Evolutionary conservation across 805 yeast species (phyloP), one percentile per base, ranked within the genome.

Genomic region (Ogataea nonfermentans): DNA sequence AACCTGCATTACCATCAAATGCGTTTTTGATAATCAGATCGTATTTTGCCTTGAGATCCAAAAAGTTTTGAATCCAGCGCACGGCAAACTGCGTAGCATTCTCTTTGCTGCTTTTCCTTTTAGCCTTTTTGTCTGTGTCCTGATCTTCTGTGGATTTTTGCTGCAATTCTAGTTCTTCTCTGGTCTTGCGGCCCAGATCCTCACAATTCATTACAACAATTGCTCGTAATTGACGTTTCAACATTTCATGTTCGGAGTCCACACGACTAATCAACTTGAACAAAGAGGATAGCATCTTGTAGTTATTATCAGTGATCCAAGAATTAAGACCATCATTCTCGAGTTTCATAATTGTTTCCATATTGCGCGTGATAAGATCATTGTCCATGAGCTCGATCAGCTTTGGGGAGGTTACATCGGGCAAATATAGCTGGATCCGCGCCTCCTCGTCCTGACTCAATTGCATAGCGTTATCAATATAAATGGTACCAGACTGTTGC

Each of bases 381-480:
- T 73, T 74, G 48, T 81, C 78, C 67, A 85, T 72, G 27, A 81
- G 60, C 29, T 70, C 71, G 4, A 71, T 60, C 15, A 84, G 56
- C 51, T 76, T 79, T 1, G 79, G 77, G 29, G 65, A 61, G 0
- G 89, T 76, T 3, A 67, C 56, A 7, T 63, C 65, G 0, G 90
- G 80, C 10, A 81, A 52, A 55, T 76, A 79, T 25, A 77, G 57
- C 22, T 64, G 67, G 14, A 76, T 67, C 41, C 87, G 69, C 8
- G 68, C 62, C 44, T 75, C 78, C 59, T 89, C 96, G 27, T 76
- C 84, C 16, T 66, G 63, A 4, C 85, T 69, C 43, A 86, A 67
- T 19, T 70, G 71, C 30, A 70, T 61, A 4, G 78, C 68, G 31
- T 68, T 73, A 7, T 67, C 64, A 29, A 88, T 53, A 52, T 81